These are phyloP conservation scores for Kodamaea leandrae DNA, from an alignment of 805 yeast genomes.

Conservation along the genomic window DNA sequence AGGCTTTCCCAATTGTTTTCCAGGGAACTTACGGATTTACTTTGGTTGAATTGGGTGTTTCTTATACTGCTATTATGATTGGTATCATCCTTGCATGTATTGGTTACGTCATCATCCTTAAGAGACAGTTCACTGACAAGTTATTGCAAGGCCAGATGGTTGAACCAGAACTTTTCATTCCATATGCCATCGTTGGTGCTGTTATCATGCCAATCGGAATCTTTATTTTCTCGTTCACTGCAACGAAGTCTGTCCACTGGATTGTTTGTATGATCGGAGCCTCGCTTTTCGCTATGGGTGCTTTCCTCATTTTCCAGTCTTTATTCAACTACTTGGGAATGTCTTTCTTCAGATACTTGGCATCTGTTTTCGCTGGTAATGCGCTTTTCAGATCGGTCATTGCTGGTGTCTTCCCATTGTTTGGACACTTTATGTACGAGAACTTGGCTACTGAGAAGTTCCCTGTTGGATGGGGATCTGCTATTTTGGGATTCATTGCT, in stretches of 20 bases:
- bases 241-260: constrained; percentile 18
- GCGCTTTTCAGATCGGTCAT: constrained; percentile 48
- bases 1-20: constrained; percentile 60
- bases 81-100: constrained; percentile 35
- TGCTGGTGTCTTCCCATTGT: constrained; percentile 63
- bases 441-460: constrained; percentile 45
- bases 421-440: constrained; percentile 58
- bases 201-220: constrained; percentile 21
- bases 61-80: constrained; percentile 46
- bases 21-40: constrained; percentile 44
- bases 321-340: constrained; percentile 48
- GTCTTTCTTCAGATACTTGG: constrained; percentile 49
- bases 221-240: constrained; percentile 23
- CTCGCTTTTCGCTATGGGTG: constrained; percentile 21
- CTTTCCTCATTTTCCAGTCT: constrained; percentile 45
- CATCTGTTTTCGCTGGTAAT: constrained; percentile 61
- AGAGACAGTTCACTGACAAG: constrained; percentile 14
- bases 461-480: constrained; percentile 60
- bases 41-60: constrained; percentile 44
- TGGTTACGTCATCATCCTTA: constrained; percentile 12
- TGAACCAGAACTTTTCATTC: constrained; percentile 19
- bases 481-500: constrained; percentile 47
- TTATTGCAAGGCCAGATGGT: constrained; percentile 13
- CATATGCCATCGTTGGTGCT: constrained; percentile 22
- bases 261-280: constrained; percentile 23